phyloP scores from a whole-genome alignment of 441 rosid genomes.

The Populus hybrid region DNA sequence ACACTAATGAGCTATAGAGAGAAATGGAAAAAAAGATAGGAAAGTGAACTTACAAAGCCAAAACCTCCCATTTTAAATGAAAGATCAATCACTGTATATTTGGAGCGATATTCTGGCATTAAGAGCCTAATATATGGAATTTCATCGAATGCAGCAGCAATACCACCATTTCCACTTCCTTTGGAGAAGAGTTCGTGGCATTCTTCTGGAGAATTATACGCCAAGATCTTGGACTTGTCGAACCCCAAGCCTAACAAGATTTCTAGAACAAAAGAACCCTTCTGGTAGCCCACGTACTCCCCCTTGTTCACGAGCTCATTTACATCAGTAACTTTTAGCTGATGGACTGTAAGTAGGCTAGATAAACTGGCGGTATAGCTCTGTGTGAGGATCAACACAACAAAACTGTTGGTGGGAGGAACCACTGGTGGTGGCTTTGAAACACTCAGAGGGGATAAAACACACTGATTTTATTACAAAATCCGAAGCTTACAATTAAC shows the following conservation, averaged over 20 bases:
- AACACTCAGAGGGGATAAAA: too few relatives aligned
- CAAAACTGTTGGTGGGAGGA: too few relatives aligned
- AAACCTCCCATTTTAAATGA: not conserved
- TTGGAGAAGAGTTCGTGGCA: not conserved
- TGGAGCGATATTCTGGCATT: not conserved
- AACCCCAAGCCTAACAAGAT: not conserved
- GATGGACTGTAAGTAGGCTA: constrained; percentile 47
- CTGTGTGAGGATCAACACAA: constrained; percentile 32
- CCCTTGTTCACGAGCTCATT: not conserved
- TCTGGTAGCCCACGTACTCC: not conserved
- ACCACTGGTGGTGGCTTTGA: too few relatives aligned
- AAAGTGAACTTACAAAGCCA: not conserved
- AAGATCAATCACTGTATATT: not conserved
- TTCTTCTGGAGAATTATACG: not conserved
- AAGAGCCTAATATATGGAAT: not conserved
- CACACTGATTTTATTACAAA: too few relatives aligned
- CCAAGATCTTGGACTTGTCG: not conserved
- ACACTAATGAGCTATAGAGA: not conserved
- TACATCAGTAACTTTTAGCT: constrained; percentile 14
- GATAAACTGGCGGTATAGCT: constrained; percentile 68
- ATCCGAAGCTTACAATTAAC: too few relatives aligned
- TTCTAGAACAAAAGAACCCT: not conserved
- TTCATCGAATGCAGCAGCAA: not conserved
- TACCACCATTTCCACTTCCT: not conserved
- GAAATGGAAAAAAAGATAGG: not conserved